phyloP scores from a whole-genome alignment of 768 basidiomycete genomes.

The Pisolithus albus region DNA sequence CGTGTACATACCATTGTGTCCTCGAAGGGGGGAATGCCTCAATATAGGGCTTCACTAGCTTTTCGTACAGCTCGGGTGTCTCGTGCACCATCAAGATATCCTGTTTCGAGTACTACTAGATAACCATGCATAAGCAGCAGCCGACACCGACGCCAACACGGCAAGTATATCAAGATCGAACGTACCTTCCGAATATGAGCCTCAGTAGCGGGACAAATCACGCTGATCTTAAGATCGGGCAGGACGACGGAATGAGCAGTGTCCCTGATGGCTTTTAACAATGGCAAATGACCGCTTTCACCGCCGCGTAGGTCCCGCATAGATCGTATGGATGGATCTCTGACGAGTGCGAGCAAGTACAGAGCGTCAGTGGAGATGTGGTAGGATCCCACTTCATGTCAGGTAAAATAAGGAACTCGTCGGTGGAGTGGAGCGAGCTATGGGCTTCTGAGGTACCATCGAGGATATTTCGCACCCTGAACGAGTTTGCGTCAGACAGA shows the following conservation, averaged over 20 bases:
- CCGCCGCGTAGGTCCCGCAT: conserved; percentile 63
- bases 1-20: conserved; percentile 64
- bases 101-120: conserved; percentile 67
- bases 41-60: conserved; percentile 74
- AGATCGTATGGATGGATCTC: conserved; percentile 54
- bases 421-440: conserved; percentile 58
- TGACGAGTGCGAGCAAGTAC: conserved; percentile 78
- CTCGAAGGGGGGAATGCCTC: conserved; percentile 62
- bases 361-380: conserved; percentile 53
- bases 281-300: conserved; percentile 45
- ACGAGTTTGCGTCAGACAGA: neutral
- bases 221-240: conserved; percentile 75
- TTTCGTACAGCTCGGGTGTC: conserved; percentile 69
- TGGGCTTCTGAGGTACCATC: conserved; percentile 68
- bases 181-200: conserved; percentile 78
- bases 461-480: conserved; percentile 83
- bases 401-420: conserved; percentile 74
- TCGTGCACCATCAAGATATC: conserved; percentile 68
- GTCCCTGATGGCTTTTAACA: conserved; percentile 60
- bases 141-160: neutral
- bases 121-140: neutral
- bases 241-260: conserved; percentile 40
- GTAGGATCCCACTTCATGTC: conserved; percentile 96
- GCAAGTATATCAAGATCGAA: neutral
- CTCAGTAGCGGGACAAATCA: conserved; percentile 86